phyloP scores from a whole-genome alignment of 2,329 filamentous ascomycete genomes.

The Zopfia rhizophila region DNA sequence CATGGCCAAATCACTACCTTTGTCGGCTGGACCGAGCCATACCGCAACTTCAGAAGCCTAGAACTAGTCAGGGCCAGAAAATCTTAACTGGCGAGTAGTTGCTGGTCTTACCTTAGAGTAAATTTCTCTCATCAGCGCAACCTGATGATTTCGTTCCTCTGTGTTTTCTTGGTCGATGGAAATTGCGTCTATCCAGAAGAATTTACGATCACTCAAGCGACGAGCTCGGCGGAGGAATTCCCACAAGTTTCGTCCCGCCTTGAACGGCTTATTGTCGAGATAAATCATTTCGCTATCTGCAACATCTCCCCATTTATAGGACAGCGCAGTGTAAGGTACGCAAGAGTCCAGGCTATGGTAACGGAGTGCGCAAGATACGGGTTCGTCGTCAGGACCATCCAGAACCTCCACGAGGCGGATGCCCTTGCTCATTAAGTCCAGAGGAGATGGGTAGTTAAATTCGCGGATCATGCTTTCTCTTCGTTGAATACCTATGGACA shows the following conservation, averaged over 20 bases:
- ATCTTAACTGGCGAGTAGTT: no score
- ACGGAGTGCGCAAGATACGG: no score
- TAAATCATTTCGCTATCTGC: background rate
- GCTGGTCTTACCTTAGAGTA: background rate
- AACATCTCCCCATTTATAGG: background rate
- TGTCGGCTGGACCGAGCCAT: background rate
- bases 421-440: no score
- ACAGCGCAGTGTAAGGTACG: background rate
- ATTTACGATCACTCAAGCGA: background rate
- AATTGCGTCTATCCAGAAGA: constrained; percentile 1
- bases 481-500: no score
- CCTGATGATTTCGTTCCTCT: background rate
- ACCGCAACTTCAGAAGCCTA: background rate
- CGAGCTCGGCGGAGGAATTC: background rate
- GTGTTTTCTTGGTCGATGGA: constrained; percentile 2
- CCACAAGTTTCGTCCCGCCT: background rate
- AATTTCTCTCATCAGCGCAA: background rate
- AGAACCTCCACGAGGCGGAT: no score
- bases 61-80: no score
- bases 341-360: background rate
- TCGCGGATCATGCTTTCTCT: no score
- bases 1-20: background rate
- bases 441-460: no score
- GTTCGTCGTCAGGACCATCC: no score
- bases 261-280: background rate